Evolutionary conservation across 257 asterid genomes (phyloP), one percentile per base, ranked within the genome.

Genomic region (Solanum commersonii): DNA sequence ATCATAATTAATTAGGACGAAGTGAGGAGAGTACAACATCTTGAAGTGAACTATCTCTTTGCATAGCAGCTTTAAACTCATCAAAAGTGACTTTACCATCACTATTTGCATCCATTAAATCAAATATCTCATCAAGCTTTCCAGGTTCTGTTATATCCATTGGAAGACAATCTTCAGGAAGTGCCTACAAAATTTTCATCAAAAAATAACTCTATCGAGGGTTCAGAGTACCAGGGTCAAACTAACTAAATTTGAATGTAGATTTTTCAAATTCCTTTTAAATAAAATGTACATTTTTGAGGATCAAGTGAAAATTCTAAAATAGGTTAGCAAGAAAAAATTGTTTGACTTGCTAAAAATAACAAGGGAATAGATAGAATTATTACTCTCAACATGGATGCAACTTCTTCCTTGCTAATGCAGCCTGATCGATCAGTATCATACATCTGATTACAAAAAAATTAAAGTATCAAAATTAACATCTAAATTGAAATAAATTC

Each of bases 361-460:
- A 5, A 82, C 22, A 18, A 71, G 9, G 90, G 1, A 65, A 33
- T 63, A 72, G 15, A 68, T 63, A 34, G 15, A 68, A 79, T 4
- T 84, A 16, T 89, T 90, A 95, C 98, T 91, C 94, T 91, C 18
- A 96, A 91, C 92, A 96, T 94, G 16, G 98, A 95, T 68, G 98
- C 96, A 31, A 96, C 93, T 89, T 95, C 98, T 88, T 96, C 98
- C 90, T 94, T 96, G 93, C 96, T 95, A 76, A 95, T 96, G 94
- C 93, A 95, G 81, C 98, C 98, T 3, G 98, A 96, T 27, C 96
- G 94, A 83, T 96, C 98, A 6, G 94, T 93, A 68, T 96, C 98
- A 16, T 95, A 96, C 98, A 96, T 93, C 98, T 96, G 92, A 87
- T 73, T 44, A 87, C 29, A 59, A 81, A 9, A 42, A 18, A 14